Percentiles rank a stretch among this genome's conserved stretches.
phyloP scores from a whole-genome alignment of 768 basidiomycete genomes.

The Suillus placidus region DNA sequence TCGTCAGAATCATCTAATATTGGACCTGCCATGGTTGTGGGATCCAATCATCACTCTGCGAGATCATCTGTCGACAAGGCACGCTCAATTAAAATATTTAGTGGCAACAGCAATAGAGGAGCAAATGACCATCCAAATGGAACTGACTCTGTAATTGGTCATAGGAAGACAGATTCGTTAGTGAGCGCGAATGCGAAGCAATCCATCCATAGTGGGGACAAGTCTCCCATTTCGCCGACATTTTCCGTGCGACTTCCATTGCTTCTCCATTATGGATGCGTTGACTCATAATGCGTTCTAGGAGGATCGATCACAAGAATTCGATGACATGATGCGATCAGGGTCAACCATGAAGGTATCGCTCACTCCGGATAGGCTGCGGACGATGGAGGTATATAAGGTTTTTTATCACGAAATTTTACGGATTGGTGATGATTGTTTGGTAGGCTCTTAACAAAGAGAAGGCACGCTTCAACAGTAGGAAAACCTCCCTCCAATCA shows the following conservation, averaged over 20 bases:
- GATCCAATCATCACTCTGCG: slow-evolving; percentile 32
- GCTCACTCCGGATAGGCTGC: slow-evolving; percentile 90
- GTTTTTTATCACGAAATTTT: slow-evolving; percentile 20
- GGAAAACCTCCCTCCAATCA: slow-evolving; percentile 24
- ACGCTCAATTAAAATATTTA: slow-evolving; percentile 61
- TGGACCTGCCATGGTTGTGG: slow-evolving; percentile 12
- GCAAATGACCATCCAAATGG: slow-evolving; percentile 42
- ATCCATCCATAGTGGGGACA: slow-evolving; percentile 36
- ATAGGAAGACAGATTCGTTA: slow-evolving; percentile 57
- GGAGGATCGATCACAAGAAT: slow-evolving; percentile 74
- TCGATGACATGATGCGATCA: slow-evolving; percentile 91
- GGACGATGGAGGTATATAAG: slow-evolving; percentile 84
- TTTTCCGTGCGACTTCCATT: slow-evolving; percentile 32
- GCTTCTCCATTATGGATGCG: slow-evolving; percentile 1
- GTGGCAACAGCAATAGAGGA: slow-evolving; percentile 37
- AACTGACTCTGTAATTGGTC: slow-evolving; percentile 49
- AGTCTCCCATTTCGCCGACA: slow-evolving; percentile 37
- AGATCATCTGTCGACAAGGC: slow-evolving; percentile 69
- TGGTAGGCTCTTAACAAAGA: slow-evolving; percentile 73
- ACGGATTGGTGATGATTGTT: slow-evolving; percentile 15
- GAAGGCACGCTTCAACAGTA: slow-evolving; percentile 46
- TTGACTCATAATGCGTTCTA: slow-evolving; percentile 30
- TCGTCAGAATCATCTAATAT: slow-evolving; percentile 44
- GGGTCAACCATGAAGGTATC: slow-evolving; percentile 94
- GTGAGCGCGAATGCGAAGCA: slow-evolving; percentile 53